These are phyloP conservation scores for Aspergillus fumigatus DNA, from an alignment of 2,329 filamentous ascomycete species.

Conservation along the genomic window DNA sequence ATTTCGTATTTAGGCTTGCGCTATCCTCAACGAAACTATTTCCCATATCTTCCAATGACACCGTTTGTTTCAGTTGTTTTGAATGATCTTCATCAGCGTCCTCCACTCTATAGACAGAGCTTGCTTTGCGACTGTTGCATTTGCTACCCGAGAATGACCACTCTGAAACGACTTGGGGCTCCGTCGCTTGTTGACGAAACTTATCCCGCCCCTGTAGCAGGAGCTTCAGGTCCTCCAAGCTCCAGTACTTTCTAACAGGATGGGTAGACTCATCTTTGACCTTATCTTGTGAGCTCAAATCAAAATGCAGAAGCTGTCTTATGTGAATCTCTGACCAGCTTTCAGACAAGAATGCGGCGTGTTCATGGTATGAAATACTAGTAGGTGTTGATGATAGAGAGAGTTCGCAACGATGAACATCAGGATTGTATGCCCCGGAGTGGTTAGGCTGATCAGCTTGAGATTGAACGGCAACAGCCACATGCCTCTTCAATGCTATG, in stretches of 20 bases:
- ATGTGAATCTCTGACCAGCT: background rate
- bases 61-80: background rate
- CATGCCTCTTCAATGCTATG: background rate
- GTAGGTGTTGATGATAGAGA: background rate
- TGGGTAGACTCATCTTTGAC: background rate
- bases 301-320: conserved; percentile 10
- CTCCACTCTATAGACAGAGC: background rate
- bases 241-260: conserved; percentile 13
- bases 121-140: conserved; percentile 4
- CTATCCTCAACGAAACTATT: background rate
- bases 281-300: conserved; percentile 5
- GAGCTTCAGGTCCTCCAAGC: conserved; percentile 20
- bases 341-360: background rate
- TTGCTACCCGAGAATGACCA: background rate
- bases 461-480: background rate
- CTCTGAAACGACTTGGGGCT: background rate
- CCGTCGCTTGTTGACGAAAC: conserved; percentile 5
- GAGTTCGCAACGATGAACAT: background rate
- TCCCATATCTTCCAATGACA: background rate
- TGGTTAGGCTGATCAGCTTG: background rate
- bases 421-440: background rate
- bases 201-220: conserved; percentile 15
- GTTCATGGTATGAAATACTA: conserved; percentile 8
- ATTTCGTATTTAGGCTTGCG: background rate
- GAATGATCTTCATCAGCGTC: background rate